Evolutionary conservation across 192 early-diverging fungal genomes (phyloP).

Genomic region (Allomyces macrogynus): DNA sequence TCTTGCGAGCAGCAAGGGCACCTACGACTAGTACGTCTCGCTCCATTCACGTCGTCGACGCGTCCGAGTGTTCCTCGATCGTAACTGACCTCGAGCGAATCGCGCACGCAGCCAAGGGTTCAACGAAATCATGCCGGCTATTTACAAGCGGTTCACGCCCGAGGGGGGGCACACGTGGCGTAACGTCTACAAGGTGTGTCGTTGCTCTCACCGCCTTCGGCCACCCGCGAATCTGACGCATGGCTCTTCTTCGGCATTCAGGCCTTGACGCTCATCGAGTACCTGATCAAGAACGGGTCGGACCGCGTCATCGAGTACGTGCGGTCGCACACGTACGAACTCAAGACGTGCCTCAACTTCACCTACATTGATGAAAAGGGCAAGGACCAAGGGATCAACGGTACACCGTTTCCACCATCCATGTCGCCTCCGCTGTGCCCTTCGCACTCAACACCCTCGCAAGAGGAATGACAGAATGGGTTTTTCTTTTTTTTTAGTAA

Average conservation of each 20-base stretch:
- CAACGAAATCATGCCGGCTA: slow-evolving; percentile 86
- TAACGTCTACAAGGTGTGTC: slow-evolving; percentile 63
- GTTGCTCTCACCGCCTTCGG: too few species aligned
- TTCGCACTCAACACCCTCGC: too few species aligned
- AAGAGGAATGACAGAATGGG: too few species aligned
- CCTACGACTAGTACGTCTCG: slow-evolving; percentile 32
- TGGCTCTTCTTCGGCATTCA: too few species aligned
- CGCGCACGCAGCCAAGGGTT: slow-evolving; percentile 34
- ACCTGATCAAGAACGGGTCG: slow-evolving; percentile 82
- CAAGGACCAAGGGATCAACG: slow-evolving; percentile 92
- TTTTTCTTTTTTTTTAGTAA: too few species aligned
- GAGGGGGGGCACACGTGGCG: slow-evolving; percentile 60
- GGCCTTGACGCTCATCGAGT: slow-evolving; percentile 78
- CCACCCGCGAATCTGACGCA: too few species aligned
- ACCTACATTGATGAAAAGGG: slow-evolving; percentile 76
- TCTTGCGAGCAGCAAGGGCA: slow-evolving; percentile 23
- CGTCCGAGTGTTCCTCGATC: too few species aligned
- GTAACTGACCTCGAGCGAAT: too few species aligned
- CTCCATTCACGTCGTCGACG: too few species aligned
- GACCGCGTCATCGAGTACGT: slow-evolving; percentile 85
- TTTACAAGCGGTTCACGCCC: slow-evolving; percentile 73
- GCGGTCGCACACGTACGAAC: slow-evolving; percentile 60
- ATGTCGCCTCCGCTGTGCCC: too few species aligned
- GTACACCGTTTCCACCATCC: not conserved
- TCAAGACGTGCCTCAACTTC: slow-evolving; percentile 75